Conservation (phyloP, 1,139 yeast genomes). For the Suhomyces bribrorum region DNA sequence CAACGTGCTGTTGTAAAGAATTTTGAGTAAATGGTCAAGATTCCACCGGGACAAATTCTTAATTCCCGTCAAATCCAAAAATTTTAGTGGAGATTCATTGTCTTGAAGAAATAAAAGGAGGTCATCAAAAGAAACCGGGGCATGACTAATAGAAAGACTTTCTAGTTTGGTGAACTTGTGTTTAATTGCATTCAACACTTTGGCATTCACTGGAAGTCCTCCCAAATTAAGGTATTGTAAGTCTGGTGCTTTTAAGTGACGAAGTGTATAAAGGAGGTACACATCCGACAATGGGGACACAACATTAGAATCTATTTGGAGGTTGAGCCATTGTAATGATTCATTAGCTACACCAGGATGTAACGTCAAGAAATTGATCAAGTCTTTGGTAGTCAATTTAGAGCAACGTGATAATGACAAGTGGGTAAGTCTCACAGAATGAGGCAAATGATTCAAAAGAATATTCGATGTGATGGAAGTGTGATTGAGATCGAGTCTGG, state of each 20-base stretch:
- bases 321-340: constrained; percentile 70
- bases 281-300: constrained; percentile 61
- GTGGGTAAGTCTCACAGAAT: constrained; percentile 65
- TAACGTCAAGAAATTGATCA: constrained; percentile 67
- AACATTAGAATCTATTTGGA: constrained; percentile 72
- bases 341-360: constrained; percentile 68
- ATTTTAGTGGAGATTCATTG: constrained; percentile 23
- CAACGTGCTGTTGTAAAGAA: constrained; percentile 30
- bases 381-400: constrained; percentile 69
- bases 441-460: constrained; percentile 49
- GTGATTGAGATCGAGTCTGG: constrained; percentile 77
- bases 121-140: constrained; percentile 51
- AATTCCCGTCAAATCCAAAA: constrained; percentile 44
- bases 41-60: constrained; percentile 32
- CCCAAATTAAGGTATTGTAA: constrained; percentile 66
- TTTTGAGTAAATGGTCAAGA: constrained; percentile 29
- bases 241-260: constrained; percentile 52
- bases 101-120: constrained; percentile 49
- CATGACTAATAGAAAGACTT: constrained; percentile 64
- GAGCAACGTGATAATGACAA: constrained; percentile 79
- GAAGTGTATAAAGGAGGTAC: constrained; percentile 58
- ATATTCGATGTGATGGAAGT: constrained; percentile 69
- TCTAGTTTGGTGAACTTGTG: constrained; percentile 55
- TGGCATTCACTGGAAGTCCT: constrained; percentile 66
- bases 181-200: constrained; percentile 57